Evolutionary conservation across 805 yeast genomes (phyloP), one percentile per base, ranked within the genome.

Genomic region (Ascoidea tarda): DNA sequence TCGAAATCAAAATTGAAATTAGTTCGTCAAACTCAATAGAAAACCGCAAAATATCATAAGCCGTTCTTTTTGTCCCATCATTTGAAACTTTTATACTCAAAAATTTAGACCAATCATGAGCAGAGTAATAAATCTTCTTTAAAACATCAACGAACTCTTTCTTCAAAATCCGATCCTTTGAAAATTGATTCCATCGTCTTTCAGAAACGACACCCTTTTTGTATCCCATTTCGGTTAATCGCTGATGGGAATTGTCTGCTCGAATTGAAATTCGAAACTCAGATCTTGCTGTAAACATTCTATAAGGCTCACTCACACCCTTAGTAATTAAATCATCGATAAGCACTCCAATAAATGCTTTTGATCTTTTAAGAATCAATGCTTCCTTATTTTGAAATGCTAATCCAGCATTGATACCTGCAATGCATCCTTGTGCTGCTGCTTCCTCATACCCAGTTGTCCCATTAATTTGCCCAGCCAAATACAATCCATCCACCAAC

Each of bases 381-480:
- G 78, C 76, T 1, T 66, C 67, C 32, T 66, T 60, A 6, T 63
- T 63, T 38, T 60, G 62, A 10, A 66, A 63, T 0, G 80, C 60
- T 32, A 88, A 69, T 0, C 96, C 96, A 0, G 99, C 97, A 65
- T 93, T 93, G 46, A 90, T 82, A 6, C 99, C 99, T 1, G 99
- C 99, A 48, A 93, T 69, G 52, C 88, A 74, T 1, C 99, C 99
- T 62, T 93, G 99, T 0, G 98, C 85, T 2, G 96, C 96, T 0
- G 99, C 99, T 64, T 93, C 99, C 69, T 93, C 99, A 61, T 93
- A 93, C 0, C 99, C 99, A 0, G 99, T 93, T 0, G 99, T 93
- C 42, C 99, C 99, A 63, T 93, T 93, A 47, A 93, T 93, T 66
- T 93, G 99, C 1, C 99, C 99, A 0, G 99, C 99, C 48, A 93